Conservation (phyloP, 768 basidiomycete genomes). For the Galerina marginata region DNA sequence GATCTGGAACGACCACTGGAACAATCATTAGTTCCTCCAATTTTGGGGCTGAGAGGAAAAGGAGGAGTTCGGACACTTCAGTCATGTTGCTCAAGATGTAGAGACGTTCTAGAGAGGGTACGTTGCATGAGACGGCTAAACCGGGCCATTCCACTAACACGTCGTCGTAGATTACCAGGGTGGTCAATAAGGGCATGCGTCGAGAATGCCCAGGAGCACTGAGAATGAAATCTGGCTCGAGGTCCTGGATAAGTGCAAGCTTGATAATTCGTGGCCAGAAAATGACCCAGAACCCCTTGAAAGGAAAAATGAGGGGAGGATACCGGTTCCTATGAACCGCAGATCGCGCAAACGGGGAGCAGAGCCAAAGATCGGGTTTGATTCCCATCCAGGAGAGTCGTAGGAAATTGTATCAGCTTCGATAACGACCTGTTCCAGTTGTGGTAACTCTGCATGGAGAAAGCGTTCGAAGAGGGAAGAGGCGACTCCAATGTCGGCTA, state of each 20-base stretch:
- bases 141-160: constrained; percentile 8
- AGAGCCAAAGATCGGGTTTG: constrained; percentile 2
- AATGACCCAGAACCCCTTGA: not conserved
- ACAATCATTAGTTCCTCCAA: constrained; percentile 17
- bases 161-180: constrained; percentile 21
- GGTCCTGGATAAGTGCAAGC: constrained; percentile 14
- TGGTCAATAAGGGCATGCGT: constrained; percentile 3
- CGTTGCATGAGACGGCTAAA: not conserved
- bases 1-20: constrained; percentile 14
- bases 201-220: constrained; percentile 8
- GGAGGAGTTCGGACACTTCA: constrained; percentile 19
- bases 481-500: not conserved
- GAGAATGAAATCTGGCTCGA: constrained; percentile 4
- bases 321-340: constrained; percentile 12
- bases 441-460: constrained; percentile 4
- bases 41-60: constrained; percentile 19
- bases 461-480: not conserved
- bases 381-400: not conserved
- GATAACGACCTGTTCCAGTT: constrained; percentile 11
- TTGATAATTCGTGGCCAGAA: not conserved
- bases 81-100: constrained; percentile 23
- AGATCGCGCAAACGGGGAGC: constrained; percentile 10
- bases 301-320: not conserved
- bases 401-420: constrained; percentile 8
- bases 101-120: constrained; percentile 13